Base-by-base conservation (phyloP, 768 basidiomycete genomes). In the Leccinum incarnatum region DNA sequence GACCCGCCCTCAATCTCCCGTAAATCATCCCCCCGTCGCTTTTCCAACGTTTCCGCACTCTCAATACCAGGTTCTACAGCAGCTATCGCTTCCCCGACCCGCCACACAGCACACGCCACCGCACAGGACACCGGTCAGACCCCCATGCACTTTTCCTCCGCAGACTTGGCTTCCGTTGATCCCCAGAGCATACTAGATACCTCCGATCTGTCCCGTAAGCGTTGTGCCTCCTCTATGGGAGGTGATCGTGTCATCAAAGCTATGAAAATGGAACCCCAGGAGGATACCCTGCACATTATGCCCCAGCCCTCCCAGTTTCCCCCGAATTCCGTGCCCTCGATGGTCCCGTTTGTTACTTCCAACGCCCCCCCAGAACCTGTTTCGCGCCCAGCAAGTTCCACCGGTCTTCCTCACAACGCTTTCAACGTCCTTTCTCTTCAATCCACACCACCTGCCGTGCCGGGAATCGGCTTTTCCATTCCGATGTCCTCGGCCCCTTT, bases 221-320 rank as follows among this genome's bases (percentile, higher is more conserved):
- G 81, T 19, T 83, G 81, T 50, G 81, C 76, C 3, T 81, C 80
- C 4, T 78, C 81, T 37, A 71, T 78, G 60, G 75, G 66, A 1
- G 79, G 75, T 51, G 76, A 82, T 59, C 76, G 81, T 37, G 74
- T 72, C 46, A 68, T 78, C 50, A 82, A 82, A 61, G 76, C 78
- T 19, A 68, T 78, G 65, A 83, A 83, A 69, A 73, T 81, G 56
- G 80, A 81, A 55, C 79, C 80, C 5, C 75, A 70, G 52, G 81
- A 82, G 36, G 81, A 80, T 32, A 15, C 69, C 17, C 61, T 74
- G 59, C 66, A 69, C 62, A 62, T 58, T 59, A 58, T 69, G 10
- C 32, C 73, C 6, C 60, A 70, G 23, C 46, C 68, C 9, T 58
- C 66, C 1, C 48, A 65, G 14, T 76, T 76, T 54, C 50, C 71